These are phyloP conservation scores for Pyrenochaeta sp. DNA, from an alignment of 2,329 filamentous ascomycete species.

Conservation along the genomic window DNA sequence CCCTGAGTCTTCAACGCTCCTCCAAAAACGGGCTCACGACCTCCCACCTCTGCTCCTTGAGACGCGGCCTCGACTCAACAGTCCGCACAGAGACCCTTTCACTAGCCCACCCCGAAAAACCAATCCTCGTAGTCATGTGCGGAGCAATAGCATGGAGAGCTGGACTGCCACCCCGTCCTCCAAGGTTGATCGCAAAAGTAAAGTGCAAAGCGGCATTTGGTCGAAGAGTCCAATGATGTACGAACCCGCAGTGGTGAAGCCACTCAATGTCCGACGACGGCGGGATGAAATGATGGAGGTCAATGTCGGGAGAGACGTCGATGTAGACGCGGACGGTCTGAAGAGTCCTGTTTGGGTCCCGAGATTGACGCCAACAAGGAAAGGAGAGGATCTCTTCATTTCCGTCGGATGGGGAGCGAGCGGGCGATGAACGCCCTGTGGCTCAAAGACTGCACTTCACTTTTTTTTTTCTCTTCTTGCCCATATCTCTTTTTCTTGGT, in stretches of 20 bases:
- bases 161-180: constrained; percentile 29
- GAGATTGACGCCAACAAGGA: constrained; percentile 70
- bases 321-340: constrained; percentile 29
- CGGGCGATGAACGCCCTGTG: neutral
- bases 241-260: constrained; percentile 31
- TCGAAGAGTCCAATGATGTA: constrained; percentile 39
- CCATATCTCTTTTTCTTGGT: neutral
- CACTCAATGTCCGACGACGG: constrained; percentile 35
- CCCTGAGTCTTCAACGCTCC: constrained; percentile 17
- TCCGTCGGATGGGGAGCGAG: constrained; percentile 41
- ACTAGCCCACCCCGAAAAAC: constrained; percentile 31
- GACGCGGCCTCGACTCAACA: constrained; percentile 26
- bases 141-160: constrained; percentile 35
- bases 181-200: constrained; percentile 27
- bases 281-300: constrained; percentile 27
- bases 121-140: constrained; percentile 27
- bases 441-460: neutral
- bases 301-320: constrained; percentile 26
- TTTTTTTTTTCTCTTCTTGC: constrained; percentile 1
- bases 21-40: constrained; percentile 25
- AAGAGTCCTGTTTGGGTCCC: constrained; percentile 68
- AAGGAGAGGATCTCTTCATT: constrained; percentile 70
- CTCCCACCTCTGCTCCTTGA: constrained; percentile 45
- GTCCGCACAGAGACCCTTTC: constrained; percentile 34
- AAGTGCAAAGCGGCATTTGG: constrained; percentile 37